Evolutionary conservation across 202 grass and related monocot species (phyloP), one percentile per base, ranked within the genome.

Genomic region (Schoenoplectus triqueter): DNA sequence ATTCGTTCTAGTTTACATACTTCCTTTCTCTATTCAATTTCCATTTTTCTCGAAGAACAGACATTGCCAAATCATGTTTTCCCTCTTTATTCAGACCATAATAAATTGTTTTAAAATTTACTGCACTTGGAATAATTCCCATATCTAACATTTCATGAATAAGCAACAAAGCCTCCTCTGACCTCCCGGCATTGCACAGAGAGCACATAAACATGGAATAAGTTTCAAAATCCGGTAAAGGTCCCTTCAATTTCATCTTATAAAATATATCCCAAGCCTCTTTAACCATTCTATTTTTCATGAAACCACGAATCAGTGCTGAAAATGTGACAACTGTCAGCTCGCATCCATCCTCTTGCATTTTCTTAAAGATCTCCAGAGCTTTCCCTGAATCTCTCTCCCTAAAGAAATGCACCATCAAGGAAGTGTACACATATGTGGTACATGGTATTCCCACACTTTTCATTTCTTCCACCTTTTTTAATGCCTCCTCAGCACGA

Each of bases 191-290:
- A 78, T 93, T 90, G 87, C 92, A 95, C 5, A 97, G 89, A 85
- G 86, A 95, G n/a, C 40, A 61, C 31, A 97, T 94, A 84, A 97
- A 95, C 92, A 92, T 93, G 7, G 95, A 94, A 61, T 97, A 97
- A 50, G 92, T 94, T 67, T 84, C 77, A 39, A 95, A 97, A 87
- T 95, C 95, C 70, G 95, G 92, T 66, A 31, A 64, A 14, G 95
- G 95, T 11, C 95, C 95, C 76, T 90, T 89, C 41, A 90, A 82
- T 83, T 93, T 94, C 92, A 98, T 98, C 72, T n/a, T 70, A 17
- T 76, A 80, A 69, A 92, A 98, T 54, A 95, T 81, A 85, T 82
- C 65, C 89, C 92, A 92, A 17, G 95, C 95, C 66, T 93, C 89
- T 42, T 85, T 84, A 91, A 95, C 80, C 95, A 90, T 95, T 60